These are phyloP conservation scores for Bipolaris cookei DNA, from an alignment of 2,329 filamentous ascomycete species.

Conservation along the genomic window DNA sequence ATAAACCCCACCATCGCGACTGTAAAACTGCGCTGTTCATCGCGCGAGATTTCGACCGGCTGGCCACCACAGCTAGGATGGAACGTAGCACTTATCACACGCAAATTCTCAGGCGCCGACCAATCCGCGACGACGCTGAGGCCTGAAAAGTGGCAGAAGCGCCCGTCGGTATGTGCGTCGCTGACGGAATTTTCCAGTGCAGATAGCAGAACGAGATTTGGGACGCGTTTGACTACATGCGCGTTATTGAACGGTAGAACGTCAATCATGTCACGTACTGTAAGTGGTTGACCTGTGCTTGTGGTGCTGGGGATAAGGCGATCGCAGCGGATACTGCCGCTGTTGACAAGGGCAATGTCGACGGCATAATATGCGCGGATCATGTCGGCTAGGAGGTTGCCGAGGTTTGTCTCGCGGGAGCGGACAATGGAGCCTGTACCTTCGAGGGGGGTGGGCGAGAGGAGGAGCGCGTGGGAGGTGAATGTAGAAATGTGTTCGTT, in stretches of 20 bases:
- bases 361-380: not conserved
- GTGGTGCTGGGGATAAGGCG: not conserved
- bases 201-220: not conserved
- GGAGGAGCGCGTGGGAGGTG: no score
- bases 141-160: not conserved
- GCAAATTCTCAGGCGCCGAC: not conserved
- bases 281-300: not conserved
- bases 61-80: not conserved
- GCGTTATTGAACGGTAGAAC: not conserved
- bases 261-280: not conserved
- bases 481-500: no score
- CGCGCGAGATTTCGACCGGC: not conserved
- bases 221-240: not conserved
- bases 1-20: not conserved
- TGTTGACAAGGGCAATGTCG: not conserved
- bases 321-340: not conserved
- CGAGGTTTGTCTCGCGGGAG: not conserved
- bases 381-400: not conserved
- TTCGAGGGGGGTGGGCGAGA: not conserved
- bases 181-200: not conserved
- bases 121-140: not conserved
- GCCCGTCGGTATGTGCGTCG: not conserved
- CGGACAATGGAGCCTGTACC: not conserved
- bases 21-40: not conserved
- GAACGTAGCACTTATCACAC: not conserved